Evolutionary conservation across 148 eudicot species (phyloP), one percentile per base, ranked within the genome.

Genomic region (Amaranthus cruentus): DNA sequence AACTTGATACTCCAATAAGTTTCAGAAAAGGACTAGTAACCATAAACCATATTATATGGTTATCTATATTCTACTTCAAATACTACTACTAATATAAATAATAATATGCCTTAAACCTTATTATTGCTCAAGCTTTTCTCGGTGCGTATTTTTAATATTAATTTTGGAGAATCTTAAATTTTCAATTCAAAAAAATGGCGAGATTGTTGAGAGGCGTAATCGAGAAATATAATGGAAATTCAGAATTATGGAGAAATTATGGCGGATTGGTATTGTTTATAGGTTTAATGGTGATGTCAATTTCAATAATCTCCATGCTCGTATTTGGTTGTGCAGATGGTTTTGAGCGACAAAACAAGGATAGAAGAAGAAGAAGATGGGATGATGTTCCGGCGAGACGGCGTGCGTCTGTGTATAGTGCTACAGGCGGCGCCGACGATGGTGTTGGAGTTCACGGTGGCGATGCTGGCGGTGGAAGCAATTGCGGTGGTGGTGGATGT

Each of bases 311-410:
- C 51, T 51, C 76, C 6, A 62, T 73, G 76, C 7, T 73, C 13
- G 59, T 73, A 4, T 73, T 73, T 43, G 68, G 68, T 42, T 73
- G 76, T 51, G 76, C 69, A 12, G 68, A 73, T 13, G 76, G 60
- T 38, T 4, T 66, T 13, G 47, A 73, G 3, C 64, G 11, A 1
- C 28, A 43, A 62, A 52, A 56, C 38, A 28, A 28, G 38, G 38
- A 28, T 28, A 28, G 38, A 28, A 28, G 38, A 28, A 28, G 38
- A 28, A 28, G 38, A 13, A 58, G 69, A 3, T 59, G 68, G 11
- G 3, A 13, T 21, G 3, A 13, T 21, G 51, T 50, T 12, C 11
- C 64, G 10, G 43, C 64, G n/a, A 53, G 75, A 66, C 46, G 57
- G 67, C 18, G 57, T 28, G 64, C 11, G 11, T 7, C 3, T 38